phyloP scores from a whole-genome alignment of 192 early-diverging fungal species.

The Kickxella alabastrina region DNA sequence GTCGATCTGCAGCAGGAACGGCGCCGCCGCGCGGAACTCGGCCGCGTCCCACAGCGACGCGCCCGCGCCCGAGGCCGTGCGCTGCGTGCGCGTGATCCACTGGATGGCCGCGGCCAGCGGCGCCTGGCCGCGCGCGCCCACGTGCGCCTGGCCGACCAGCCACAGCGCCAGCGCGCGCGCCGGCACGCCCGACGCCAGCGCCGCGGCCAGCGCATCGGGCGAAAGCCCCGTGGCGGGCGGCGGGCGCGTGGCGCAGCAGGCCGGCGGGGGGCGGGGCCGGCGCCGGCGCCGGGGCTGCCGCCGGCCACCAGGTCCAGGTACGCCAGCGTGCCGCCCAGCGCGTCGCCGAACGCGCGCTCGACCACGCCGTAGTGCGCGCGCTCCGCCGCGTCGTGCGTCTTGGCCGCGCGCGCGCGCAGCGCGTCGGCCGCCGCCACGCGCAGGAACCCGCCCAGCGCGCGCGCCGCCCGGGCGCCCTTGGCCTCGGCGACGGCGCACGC shows the following conservation, averaged over 20 bases:
- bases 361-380: slow-evolving; percentile 12
- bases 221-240: slow-evolving; percentile 19
- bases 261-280: slow-evolving; percentile 31
- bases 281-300: too few species aligned
- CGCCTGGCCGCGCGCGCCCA: slow-evolving; percentile 14
- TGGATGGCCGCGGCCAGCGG: slow-evolving; percentile 15
- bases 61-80: slow-evolving; percentile 2
- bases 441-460: slow-evolving; percentile 8
- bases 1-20: slow-evolving; percentile 33
- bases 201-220: slow-evolving; percentile 12
- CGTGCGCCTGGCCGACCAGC: slow-evolving; percentile 11
- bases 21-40: slow-evolving; percentile 15
- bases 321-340: neutral
- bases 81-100: slow-evolving; percentile 31
- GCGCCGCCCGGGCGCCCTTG: slow-evolving; percentile 3
- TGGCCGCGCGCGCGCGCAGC: slow-evolving; percentile 28
- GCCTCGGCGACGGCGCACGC: slow-evolving; percentile 25
- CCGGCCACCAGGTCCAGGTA: neutral
- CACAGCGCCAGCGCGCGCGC: slow-evolving; percentile 14
- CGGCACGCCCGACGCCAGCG: slow-evolving; percentile 9
- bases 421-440: slow-evolving; percentile 7
- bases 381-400: slow-evolving; percentile 7
- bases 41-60: slow-evolving; percentile 34
- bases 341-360: slow-evolving; percentile 10
- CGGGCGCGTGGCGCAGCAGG: slow-evolving; percentile 20